These are phyloP conservation scores for Pseudevernia furfuracea DNA, from an alignment of 495 filamentous ascomycete species.

Conservation along the genomic window DNA sequence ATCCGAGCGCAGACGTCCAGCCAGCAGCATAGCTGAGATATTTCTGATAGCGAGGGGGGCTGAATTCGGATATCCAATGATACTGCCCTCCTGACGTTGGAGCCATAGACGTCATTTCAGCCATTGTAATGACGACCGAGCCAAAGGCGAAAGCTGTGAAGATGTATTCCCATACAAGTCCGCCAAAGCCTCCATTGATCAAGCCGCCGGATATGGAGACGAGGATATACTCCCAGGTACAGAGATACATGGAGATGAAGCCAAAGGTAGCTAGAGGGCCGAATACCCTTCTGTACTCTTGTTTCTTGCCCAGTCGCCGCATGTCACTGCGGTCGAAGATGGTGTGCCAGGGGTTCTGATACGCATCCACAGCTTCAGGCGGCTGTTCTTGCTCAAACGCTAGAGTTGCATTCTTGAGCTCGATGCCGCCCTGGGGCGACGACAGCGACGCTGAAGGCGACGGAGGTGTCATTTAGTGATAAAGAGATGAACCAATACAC, in stretches of 20 bases:
- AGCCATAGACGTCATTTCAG: conserved; percentile 50
- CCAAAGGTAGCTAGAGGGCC: neutral
- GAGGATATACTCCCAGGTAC: conserved; percentile 7
- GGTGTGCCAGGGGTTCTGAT: conserved; percentile 1
- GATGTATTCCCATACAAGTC: conserved; percentile 48
- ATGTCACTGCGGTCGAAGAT: conserved; percentile 1
- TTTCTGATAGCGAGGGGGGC: conserved; percentile 37
- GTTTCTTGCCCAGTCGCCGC: conserved; percentile 1
- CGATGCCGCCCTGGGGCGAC: neutral
- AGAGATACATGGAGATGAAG: conserved; percentile 4
- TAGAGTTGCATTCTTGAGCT: neutral
- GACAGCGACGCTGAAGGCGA: neutral
- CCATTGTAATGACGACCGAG: conserved; percentile 42
- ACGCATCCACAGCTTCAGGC: neutral
- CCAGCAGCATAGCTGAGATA: conserved; percentile 40
- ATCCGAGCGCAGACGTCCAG: conserved; percentile 2
- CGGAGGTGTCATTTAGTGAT: neutral
- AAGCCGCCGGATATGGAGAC: neutral
- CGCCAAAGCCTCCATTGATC: conserved; percentile 46
- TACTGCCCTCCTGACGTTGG: conserved; percentile 44
- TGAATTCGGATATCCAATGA: conserved; percentile 44
- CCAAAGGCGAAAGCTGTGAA: conserved; percentile 39
- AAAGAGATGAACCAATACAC: neutral
- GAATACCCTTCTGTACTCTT: conserved; percentile 2
- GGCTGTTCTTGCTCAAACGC: neutral